Base-by-base conservation (phyloP, 2,329 filamentous ascomycete genomes). In the Hypoxylon sp. region DNA sequence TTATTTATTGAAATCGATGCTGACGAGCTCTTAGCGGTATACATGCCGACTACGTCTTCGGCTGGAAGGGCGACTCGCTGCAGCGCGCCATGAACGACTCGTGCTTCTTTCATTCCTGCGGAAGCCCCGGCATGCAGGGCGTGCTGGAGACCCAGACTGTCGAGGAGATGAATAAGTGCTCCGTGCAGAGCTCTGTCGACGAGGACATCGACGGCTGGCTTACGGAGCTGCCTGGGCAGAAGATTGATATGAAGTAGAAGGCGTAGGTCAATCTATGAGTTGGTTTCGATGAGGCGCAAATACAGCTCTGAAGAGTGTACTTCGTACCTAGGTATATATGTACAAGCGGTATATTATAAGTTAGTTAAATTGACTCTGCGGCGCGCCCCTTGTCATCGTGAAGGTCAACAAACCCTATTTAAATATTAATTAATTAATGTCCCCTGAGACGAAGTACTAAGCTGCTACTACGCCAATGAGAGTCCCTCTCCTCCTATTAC, bases 31-130 rank as follows among this genome's bases (percentile, higher is more conserved):
- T n/a, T n/a, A n/a, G n/a, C 40, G 72, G 71, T 4, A 71, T 68
- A 10, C 72, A 75, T 43, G 73, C 70, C 10, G 73, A 75, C 51
- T 74, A 75, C 48, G 59, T 75, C 11, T 74, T 74, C 45, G 72
- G 72, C 26, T 74, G 72, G 65, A 60, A 68, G 48, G 62, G 55
- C 6, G 67, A 67, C 27, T 49, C 66, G 1, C 18, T 72, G 35
- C 71, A 73, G 51, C 62, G 64, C 37, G 69, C 69, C 18, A 70
- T 67, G 48, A 52, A 70, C 49, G 67, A 73, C 52, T 73, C 73
- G 50, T 76, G 73, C 67, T 72, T 74, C 65, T 72, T 72, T 52
- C 65, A 70, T 33, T 65, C 49, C 15, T 74, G 72, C 41, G 73
- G 73, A 55, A 71, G 70, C 38, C 69, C 70, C 8, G 47, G 63